Evolutionary conservation across 148 eudicot species (phyloP), one percentile per base, ranked within the genome.

Genomic region (Camellia sinensis): DNA sequence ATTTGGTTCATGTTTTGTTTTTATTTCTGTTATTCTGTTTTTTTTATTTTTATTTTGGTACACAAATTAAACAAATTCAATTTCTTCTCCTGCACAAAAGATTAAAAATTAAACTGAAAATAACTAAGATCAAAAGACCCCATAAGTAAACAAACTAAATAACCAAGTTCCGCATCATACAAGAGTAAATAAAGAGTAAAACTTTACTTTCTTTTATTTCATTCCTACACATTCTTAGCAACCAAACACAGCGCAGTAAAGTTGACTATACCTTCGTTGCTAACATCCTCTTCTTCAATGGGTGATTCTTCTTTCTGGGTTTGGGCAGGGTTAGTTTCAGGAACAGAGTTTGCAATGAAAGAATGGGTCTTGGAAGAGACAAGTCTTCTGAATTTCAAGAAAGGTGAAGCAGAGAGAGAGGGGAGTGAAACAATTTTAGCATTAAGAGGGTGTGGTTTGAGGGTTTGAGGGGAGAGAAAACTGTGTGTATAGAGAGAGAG

Each of bases 251-350:
- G 17, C 37, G 78, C 52, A 54, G 63, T 5, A 45, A 22, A 52
- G 41, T 68, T 8, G 18, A 44, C 56, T 78, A 29, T 68, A 78
- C 80, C 80, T 68, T 78, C 74, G 10, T 11, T 56, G 74, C 80
- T 78, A 40, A 78, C 74, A 19, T 78, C 80, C 63, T 78, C 80
- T 1, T 13, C 66, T 6, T 54, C 66, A 19, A 14, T 52, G 76
- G 63, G 54, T 40, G 76, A 73, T 22, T 67, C 73, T 37, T 65
- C 50, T 3, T 53, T 56, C 61, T 37, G 80, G 73, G 73, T 22
- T 46, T 76, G 19, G 70, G 60, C 63, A 1, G 71, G n/a, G 50
- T 65, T 53, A 7, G 40, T 56, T 19, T 69, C 66, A 43, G 66
- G 40, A 78, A 78, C 21, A 44, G 66, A 19, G 48, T 41, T 78